Percentiles rank a stretch among this genome's conserved stretches.
phyloP scores from a whole-genome alignment of 2,329 filamentous ascomycete species.

The Cryoendolithus antarcticus region DNA sequence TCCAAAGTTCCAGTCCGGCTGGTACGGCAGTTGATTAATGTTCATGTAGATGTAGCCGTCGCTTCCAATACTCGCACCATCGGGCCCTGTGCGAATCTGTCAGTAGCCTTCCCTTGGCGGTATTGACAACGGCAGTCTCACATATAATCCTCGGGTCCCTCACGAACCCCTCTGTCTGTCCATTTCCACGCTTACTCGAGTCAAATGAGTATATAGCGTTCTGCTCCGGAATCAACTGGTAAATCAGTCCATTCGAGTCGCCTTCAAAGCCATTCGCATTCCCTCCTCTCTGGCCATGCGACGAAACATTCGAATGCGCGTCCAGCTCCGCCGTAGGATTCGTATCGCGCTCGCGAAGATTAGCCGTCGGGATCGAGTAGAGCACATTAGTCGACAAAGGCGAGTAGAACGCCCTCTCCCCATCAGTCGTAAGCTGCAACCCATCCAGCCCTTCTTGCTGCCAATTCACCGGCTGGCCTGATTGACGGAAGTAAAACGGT shows the following conservation, averaged over 20 bases:
- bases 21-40: conserved; percentile 38
- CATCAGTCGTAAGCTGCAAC: conserved; percentile 27
- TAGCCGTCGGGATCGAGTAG: conserved; percentile 19
- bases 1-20: conserved; percentile 36
- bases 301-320: conserved; percentile 34
- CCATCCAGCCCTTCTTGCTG: conserved; percentile 23
- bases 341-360: conserved; percentile 20
- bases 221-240: conserved; percentile 35
- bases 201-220: conserved; percentile 37
- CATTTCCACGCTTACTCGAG: conserved; percentile 16
- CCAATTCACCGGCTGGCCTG: conserved; percentile 14
- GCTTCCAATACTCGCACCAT: conserved; percentile 29
- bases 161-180: conserved; percentile 26
- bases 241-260: conserved; percentile 32
- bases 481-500: conserved; percentile 18
- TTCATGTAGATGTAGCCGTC: conserved; percentile 38
- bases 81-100: conserved; percentile 18
- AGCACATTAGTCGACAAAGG: conserved; percentile 29
- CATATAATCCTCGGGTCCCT: conserved; percentile 32
- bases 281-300: conserved; percentile 33
- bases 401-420: conserved; percentile 32
- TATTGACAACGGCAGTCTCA: too few relatives aligned
- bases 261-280: conserved; percentile 35
- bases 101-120: too few relatives aligned
- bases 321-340: conserved; percentile 27